Evolutionary conservation across 1,284 basidiomycete genomes (phyloP).

Genomic region (Neolentinus lepideus): DNA sequence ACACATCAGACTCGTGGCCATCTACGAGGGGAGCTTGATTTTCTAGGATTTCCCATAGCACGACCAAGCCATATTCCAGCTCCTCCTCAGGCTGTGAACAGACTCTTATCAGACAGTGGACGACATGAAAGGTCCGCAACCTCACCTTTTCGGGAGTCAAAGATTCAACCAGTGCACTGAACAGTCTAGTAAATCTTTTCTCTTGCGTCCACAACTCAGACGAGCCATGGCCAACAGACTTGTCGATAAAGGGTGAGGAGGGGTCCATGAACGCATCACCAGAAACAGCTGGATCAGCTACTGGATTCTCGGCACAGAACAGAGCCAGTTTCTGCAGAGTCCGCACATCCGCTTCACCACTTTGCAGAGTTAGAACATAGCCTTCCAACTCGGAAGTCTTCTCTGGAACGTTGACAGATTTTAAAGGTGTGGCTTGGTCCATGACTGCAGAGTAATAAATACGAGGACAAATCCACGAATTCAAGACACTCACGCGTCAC

Average conservation of each 20-base stretch:
- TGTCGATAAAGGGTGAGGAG: slow-evolving; percentile 17
- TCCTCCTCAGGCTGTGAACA: slow-evolving; percentile 44
- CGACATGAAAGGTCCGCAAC: slow-evolving; percentile 6
- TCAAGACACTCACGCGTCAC: slow-evolving; percentile 44
- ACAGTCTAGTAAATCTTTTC: slow-evolving; percentile 58
- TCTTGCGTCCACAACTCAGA: slow-evolving; percentile 60
- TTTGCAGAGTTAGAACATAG: slow-evolving; percentile 45
- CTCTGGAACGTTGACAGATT: slow-evolving; percentile 28
- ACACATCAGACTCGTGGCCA: slow-evolving; percentile 65
- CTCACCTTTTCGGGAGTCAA: slow-evolving; percentile 52
- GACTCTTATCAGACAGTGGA: neutral
- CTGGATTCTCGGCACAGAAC: slow-evolving; percentile 53
- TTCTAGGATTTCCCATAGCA: slow-evolving; percentile 71
- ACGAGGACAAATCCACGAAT: slow-evolving; percentile 12
- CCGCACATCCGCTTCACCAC: slow-evolving; percentile 38
- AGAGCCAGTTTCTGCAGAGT: slow-evolving; percentile 53
- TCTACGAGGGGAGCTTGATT: slow-evolving; percentile 61
- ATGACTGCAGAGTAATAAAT: slow-evolving; percentile 32
- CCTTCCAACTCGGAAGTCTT: slow-evolving; percentile 41
- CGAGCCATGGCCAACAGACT: slow-evolving; percentile 33
- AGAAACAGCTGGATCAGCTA: slow-evolving; percentile 29
- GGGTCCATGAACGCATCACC: slow-evolving; percentile 43
- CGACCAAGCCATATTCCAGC: slow-evolving; percentile 67
- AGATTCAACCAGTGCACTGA: slow-evolving; percentile 52
- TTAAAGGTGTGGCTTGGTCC: slow-evolving; percentile 36